Evolutionary conservation across 2,329 filamentous ascomycete species (phyloP).

Genomic region (Exophiala mesophila): DNA sequence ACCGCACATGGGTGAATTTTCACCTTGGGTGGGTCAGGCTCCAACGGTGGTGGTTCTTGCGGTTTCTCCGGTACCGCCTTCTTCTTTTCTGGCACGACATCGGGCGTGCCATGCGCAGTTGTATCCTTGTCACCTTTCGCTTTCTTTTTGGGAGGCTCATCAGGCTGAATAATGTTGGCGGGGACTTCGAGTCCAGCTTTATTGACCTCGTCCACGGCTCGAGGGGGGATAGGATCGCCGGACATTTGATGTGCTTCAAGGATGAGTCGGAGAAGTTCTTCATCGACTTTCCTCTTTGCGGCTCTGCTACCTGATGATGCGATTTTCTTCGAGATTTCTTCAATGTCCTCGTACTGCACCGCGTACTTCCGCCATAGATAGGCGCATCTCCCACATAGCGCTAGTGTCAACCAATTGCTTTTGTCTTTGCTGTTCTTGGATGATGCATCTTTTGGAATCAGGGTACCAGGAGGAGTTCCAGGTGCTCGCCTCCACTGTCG

Average conservation of each 20-base stretch:
- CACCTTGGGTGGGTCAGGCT: conserved; percentile 74
- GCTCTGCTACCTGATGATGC: conserved; percentile 71
- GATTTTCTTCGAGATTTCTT: conserved; percentile 86
- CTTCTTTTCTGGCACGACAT: conserved; percentile 50
- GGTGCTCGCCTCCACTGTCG: conserved; percentile 91
- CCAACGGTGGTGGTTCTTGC: conserved; percentile 54
- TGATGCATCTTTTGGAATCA: conserved; percentile 59
- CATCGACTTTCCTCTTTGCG: conserved; percentile 84
- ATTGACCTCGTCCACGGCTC: conserved; percentile 41
- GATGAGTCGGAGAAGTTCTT: conserved; percentile 62
- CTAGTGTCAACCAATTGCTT: conserved; percentile 66
- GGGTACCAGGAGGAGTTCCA: conserved; percentile 64
- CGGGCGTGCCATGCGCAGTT: conserved; percentile 41
- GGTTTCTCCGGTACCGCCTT: conserved; percentile 55
- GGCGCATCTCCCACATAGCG: conserved; percentile 84
- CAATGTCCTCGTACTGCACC: conserved; percentile 90
- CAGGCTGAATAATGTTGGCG: conserved; percentile 26
- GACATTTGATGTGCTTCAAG: conserved; percentile 41
- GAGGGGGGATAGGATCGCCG: conserved; percentile 39
- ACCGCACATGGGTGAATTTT: conserved; percentile 78
- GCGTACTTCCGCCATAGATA: conserved; percentile 94
- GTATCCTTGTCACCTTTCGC: conserved; percentile 51
- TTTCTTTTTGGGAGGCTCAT: conserved; percentile 58
- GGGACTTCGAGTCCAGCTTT: conserved; percentile 39
- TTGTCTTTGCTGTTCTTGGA: conserved; percentile 71